Conservation (phyloP, 768 basidiomycete genomes). For the Saitozyma sp. region DNA sequence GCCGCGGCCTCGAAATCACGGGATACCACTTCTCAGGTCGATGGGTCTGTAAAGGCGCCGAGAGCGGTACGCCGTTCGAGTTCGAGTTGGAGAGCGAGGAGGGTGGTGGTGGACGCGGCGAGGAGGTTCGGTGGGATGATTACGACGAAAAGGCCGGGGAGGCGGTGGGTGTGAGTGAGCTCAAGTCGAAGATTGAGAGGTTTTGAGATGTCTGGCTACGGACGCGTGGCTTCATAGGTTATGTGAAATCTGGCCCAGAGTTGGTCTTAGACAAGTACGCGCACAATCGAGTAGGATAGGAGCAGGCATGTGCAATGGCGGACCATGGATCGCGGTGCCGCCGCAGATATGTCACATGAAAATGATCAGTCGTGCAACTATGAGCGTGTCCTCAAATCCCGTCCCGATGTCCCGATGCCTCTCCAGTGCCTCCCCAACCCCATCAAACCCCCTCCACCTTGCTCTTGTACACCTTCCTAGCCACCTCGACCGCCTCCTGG, state of each 20-base stretch:
- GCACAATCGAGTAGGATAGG: too few relatives aligned
- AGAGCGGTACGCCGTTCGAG: conserved; percentile 35
- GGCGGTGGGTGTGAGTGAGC: conserved; percentile 44
- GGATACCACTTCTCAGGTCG: conserved; percentile 40
- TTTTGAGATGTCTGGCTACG: conserved; percentile 6
- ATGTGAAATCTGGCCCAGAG: too few relatives aligned
- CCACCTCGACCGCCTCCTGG: conserved; percentile 66
- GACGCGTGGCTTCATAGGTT: too few relatives aligned
- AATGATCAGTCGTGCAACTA: too few relatives aligned
- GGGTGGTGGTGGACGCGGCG: conserved; percentile 17
- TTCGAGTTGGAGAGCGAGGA: conserved; percentile 44
- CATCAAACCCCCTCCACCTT: conserved; percentile 40
- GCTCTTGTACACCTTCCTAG: conserved; percentile 53
- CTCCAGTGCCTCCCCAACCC: too few relatives aligned
- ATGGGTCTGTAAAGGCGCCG: conserved; percentile 30
- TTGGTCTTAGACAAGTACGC: too few relatives aligned
- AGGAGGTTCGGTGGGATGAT: conserved; percentile 51
- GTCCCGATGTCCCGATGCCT: too few relatives aligned
- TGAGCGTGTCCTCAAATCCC: too few relatives aligned
- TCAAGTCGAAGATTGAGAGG: conserved; percentile 36
- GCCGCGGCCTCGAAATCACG: conserved; percentile 50
- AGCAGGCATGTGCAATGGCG: too few relatives aligned
- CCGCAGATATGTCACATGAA: too few relatives aligned
- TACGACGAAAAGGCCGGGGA: conserved; percentile 49
- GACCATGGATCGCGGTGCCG: too few relatives aligned